phyloP scores from a whole-genome alignment of 345 rosid species.

The Populus tremula region DNA sequence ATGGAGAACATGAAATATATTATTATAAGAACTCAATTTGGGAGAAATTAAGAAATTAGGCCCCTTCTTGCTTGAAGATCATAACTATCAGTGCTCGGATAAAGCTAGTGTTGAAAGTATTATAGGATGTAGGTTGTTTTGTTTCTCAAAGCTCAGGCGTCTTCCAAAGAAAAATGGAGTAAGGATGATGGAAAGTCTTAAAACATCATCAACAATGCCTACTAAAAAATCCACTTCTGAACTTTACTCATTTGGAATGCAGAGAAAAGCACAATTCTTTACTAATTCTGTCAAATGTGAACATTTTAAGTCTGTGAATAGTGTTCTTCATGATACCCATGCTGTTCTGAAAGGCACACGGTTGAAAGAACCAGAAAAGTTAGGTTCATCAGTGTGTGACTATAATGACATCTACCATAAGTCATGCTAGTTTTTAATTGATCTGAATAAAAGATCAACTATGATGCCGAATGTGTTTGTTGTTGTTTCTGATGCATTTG shows the following conservation, averaged over 20 bases:
- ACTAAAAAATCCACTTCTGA: conserved; percentile 12
- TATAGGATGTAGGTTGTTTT: conserved; percentile 37
- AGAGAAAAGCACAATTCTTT: conserved; percentile 4
- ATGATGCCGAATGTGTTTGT: conserved; percentile 46
- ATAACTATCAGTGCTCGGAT: conserved; percentile 39
- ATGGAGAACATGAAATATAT: conserved; percentile 52
- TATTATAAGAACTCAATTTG: conserved; percentile 71
- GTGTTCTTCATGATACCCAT: conserved; percentile 56
- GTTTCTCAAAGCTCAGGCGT: conserved; percentile 68
- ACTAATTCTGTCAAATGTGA: conserved; percentile 5
- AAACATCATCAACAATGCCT: conserved; percentile 46
- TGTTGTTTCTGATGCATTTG: conserved; percentile 86
- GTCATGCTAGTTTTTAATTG: conserved; percentile 52
- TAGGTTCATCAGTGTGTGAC: conserved; percentile 85
- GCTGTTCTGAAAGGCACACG: conserved; percentile 70
- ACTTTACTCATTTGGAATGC: conserved; percentile 11
- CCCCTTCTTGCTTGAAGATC: conserved; percentile 37
- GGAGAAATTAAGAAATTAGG: conserved; percentile 46
- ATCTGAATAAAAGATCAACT: conserved; percentile 48
- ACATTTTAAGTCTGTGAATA: conserved; percentile 44
- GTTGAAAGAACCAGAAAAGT: conserved; percentile 56
- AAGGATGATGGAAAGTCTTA: conserved; percentile 69
- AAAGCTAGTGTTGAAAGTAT: conserved; percentile 41
- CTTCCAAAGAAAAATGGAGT: conserved; percentile 61
- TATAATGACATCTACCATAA: conserved; percentile 72